Conservation (phyloP, 108 stramenopile genomes). For the Nitzschia sp. region DNA sequence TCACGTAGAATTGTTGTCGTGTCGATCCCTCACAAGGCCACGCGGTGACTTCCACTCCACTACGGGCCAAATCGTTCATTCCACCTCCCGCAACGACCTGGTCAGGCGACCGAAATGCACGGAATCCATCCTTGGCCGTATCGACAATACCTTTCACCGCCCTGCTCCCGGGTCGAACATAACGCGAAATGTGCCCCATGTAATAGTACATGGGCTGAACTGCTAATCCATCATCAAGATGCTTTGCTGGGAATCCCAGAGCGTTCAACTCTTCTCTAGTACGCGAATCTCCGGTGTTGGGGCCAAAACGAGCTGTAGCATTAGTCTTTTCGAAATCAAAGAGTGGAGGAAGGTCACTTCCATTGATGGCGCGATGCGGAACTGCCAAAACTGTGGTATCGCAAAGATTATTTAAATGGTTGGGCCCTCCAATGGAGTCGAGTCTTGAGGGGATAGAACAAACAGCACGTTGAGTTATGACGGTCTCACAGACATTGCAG, state of each 20-base stretch:
- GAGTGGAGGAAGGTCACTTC: slow-evolving; percentile 38
- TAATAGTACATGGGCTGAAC: slow-evolving; percentile 91
- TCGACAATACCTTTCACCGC: slow-evolving; percentile 68
- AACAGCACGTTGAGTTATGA: too few relatives aligned
- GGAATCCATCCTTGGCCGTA: slow-evolving; percentile 33
- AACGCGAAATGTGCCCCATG: slow-evolving; percentile 85
- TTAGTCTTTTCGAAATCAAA: slow-evolving; percentile 60
- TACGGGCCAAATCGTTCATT: slow-evolving; percentile 76
- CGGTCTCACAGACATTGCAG: too few relatives aligned
- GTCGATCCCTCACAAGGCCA: slow-evolving; percentile 92
- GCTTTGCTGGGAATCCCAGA: slow-evolving; percentile 70
- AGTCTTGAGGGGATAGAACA: slow-evolving; percentile 23
- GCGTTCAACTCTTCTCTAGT: slow-evolving; percentile 84
- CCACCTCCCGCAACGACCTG: slow-evolving; percentile 77
- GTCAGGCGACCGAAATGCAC: slow-evolving; percentile 67
- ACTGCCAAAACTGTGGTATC: slow-evolving; percentile 86
- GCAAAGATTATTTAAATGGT: slow-evolving; percentile 92
- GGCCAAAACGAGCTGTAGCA: slow-evolving; percentile 55
- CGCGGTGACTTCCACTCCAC: slow-evolving; percentile 79
- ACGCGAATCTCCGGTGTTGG: slow-evolving; percentile 62
- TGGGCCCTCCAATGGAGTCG: slow-evolving; percentile 89
- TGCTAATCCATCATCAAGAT: slow-evolving; percentile 66
- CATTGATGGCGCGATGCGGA: slow-evolving; percentile 71
- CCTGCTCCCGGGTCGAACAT: slow-evolving; percentile 74
- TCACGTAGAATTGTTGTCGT: slow-evolving; percentile 66